phyloP scores from a whole-genome alignment of 2,329 filamentous ascomycete genomes.

The Alternaria sp. region DNA sequence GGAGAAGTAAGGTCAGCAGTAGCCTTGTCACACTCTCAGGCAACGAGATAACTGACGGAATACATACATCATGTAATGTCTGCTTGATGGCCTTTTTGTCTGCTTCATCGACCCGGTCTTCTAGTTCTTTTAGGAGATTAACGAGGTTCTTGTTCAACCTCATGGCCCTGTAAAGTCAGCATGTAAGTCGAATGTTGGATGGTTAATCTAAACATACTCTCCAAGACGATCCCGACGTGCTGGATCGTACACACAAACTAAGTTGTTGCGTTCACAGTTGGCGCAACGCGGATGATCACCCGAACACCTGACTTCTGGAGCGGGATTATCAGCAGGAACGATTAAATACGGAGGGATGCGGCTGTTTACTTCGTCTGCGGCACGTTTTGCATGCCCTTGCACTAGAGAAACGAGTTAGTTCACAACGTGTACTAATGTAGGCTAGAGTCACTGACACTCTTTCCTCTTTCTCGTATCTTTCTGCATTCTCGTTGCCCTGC shows the following conservation, averaged over 20 bases:
- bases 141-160: conserved; percentile 27
- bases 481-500: conserved; percentile 3
- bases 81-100: conserved; percentile 26
- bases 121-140: conserved; percentile 24
- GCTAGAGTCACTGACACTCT: conserved; percentile 19
- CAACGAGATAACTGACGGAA: background rate
- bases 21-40: background rate
- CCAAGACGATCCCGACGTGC: conserved; percentile 31
- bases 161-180: conserved; percentile 21
- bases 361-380: conserved; percentile 27
- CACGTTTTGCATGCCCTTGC: conserved; percentile 32
- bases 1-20: background rate
- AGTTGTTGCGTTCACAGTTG: conserved; percentile 19
- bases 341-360: background rate
- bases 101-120: conserved; percentile 14
- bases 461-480: conserved; percentile 20
- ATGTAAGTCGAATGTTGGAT: background rate
- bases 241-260: conserved; percentile 30
- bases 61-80: conserved; percentile 28
- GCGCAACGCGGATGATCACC: conserved; percentile 28
- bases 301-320: conserved; percentile 32
- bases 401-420: conserved; percentile 6
- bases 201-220: conserved; percentile 15
- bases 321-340: background rate
- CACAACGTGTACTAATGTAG: background rate